Conservation (phyloP, 2,329 filamentous ascomycete genomes). For the Stagonosporopsis rhizophila region DNA sequence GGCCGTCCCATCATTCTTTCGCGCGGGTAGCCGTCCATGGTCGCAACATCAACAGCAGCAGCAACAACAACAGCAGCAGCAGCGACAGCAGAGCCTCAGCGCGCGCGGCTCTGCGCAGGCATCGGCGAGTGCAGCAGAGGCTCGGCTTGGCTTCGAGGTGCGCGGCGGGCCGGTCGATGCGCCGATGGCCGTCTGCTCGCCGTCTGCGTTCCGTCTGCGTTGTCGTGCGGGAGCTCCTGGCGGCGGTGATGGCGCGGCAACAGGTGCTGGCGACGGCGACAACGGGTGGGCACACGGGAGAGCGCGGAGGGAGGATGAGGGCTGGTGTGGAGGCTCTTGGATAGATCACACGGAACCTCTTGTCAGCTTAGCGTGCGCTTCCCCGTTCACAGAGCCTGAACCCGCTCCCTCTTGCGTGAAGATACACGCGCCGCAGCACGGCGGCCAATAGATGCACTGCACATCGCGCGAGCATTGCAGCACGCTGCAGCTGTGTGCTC, state of each 20-base stretch:
- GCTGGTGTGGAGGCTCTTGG: conserved; percentile 22
- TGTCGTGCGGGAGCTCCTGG: conserved; percentile 18
- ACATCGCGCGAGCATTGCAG: conserved; percentile 7
- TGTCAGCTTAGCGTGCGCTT: conserved; percentile 20
- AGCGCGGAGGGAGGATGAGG: conserved; percentile 6
- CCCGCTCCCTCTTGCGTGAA: conserved; percentile 24
- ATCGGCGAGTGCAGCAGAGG: conserved; percentile 22
- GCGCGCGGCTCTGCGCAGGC: conserved; percentile 1
- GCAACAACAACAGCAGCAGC: conserved; percentile 1
- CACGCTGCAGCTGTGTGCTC: conserved; percentile 3
- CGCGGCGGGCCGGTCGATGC: conserved; percentile 1
- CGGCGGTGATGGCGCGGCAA: conserved; percentile 25
- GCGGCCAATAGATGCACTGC: conserved; percentile 21
- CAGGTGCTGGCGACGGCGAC: conserved; percentile 13
- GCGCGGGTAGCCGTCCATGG: conserved; percentile 40
- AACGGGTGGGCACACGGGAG: conserved; percentile 18
- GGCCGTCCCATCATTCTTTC: conserved; percentile 46
- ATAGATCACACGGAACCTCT: conserved; percentile 27
- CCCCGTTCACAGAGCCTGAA: conserved; percentile 23
- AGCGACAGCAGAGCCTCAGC: conserved; percentile 7
- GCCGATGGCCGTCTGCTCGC: conserved; percentile 9
- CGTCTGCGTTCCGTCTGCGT: conserved; percentile 11
- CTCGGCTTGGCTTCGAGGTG: conserved; percentile 2
- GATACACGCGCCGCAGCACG: conserved; percentile 18
- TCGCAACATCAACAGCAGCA: conserved; percentile 17